A percentile compares a stretch with the other conserved stretches of the same genome.
Conservation (phyloP, 768 basidiomycete species). For the Kwoniella pini region DNA sequence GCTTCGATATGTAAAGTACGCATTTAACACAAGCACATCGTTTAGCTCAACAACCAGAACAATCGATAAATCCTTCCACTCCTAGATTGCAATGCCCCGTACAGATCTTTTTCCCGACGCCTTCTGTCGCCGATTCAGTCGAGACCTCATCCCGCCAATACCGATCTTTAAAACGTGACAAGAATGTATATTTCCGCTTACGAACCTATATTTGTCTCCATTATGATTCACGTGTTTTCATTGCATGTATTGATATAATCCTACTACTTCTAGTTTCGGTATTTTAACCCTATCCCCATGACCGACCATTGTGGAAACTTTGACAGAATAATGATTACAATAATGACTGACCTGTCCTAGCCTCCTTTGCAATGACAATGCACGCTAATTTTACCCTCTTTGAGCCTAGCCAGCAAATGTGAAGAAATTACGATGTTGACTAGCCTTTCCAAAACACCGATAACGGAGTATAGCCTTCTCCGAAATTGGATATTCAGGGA, state of each 20-base stretch:
- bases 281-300: too few relatives aligned
- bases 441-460: neutral
- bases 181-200: too few relatives aligned
- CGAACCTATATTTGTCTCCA: too few relatives aligned
- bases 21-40: neutral
- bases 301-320: too few relatives aligned
- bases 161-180: too few relatives aligned
- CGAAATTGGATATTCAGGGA: constrained; percentile 9
- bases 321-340: constrained; percentile 1
- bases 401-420: neutral
- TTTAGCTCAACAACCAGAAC: constrained; percentile 41
- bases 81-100: too few relatives aligned
- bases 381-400: too few relatives aligned
- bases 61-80: constrained; percentile 31
- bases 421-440: constrained; percentile 3
- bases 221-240: too few relatives aligned
- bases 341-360: constrained; percentile 7
- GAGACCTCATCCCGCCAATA: too few relatives aligned
- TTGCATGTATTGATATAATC: constrained; percentile 8
- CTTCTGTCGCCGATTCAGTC: too few relatives aligned
- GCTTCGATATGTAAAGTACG: too few relatives aligned
- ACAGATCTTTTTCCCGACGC: too few relatives aligned
- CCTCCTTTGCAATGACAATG: neutral
- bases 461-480: neutral
- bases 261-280: neutral